phyloP scores from a whole-genome alignment of 495 filamentous ascomycete species.

The Parathielavia appendiculata region DNA sequence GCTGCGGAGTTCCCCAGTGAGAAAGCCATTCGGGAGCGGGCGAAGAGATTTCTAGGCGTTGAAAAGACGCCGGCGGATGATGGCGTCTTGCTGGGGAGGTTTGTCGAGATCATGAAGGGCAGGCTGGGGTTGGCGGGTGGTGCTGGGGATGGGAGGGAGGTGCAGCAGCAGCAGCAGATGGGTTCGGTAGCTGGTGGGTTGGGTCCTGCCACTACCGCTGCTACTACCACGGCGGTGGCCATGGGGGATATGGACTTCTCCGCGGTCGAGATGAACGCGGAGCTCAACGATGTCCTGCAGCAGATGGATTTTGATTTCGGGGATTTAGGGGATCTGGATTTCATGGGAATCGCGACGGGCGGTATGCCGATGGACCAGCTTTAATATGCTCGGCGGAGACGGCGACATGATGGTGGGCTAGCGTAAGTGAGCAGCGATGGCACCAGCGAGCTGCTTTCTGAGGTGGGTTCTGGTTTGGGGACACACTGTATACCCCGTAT shows the following conservation, averaged over 20 bases:
- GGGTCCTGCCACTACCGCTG: background rate
- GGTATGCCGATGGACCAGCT: slow-evolving; percentile 14
- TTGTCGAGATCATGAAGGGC: slow-evolving; percentile 38
- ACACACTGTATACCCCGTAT: background rate
- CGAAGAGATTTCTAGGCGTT: slow-evolving; percentile 40
- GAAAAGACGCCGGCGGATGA: slow-evolving; percentile 46
- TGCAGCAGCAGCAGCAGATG: background rate
- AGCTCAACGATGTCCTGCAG: slow-evolving; percentile 38
- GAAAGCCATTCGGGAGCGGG: slow-evolving; percentile 35
- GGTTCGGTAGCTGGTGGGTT: background rate
- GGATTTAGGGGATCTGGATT: slow-evolving; percentile 17
- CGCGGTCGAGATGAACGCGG: slow-evolving; percentile 29
- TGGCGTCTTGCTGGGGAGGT: slow-evolving; percentile 42
- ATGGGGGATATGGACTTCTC: slow-evolving; percentile 15
- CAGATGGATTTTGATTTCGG: slow-evolving; percentile 36
- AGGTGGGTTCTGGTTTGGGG: background rate
- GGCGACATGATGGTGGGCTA: background rate
- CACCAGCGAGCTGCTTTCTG: background rate
- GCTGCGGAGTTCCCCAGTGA: slow-evolving; percentile 36
- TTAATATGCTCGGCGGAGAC: background rate
- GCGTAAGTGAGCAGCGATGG: background rate
- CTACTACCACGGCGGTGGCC: background rate
- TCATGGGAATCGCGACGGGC: slow-evolving; percentile 10
- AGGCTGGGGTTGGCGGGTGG: slow-evolving; percentile 10
- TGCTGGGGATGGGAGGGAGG: background rate